phyloP scores from a whole-genome alignment of 371 early-diverging fungal species.

The Mucor irregularis region DNA sequence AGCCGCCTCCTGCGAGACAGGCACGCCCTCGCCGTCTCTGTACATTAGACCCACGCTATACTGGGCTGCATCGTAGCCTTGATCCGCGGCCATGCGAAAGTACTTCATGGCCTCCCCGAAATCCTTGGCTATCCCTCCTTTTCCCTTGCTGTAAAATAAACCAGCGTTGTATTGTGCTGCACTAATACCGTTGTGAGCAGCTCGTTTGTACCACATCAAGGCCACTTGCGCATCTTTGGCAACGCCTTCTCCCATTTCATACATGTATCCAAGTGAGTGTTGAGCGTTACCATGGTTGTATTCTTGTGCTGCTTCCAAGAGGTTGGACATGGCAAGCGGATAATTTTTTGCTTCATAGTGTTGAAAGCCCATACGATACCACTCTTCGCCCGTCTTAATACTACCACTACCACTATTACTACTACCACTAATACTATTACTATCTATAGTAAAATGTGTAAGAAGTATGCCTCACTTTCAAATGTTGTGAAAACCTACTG shows the following conservation, averaged over 20 bases:
- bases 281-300: slow-evolving; percentile 48
- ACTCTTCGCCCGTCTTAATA: too few relatives aligned
- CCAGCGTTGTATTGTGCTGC: slow-evolving; percentile 68
- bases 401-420: too few relatives aligned
- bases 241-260: slow-evolving; percentile 80
- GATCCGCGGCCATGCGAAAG: slow-evolving; percentile 66
- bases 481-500: too few relatives aligned
- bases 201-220: slow-evolving; percentile 63
- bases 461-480: too few relatives aligned
- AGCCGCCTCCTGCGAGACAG: slow-evolving; percentile 53
- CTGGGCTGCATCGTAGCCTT: slow-evolving; percentile 76
- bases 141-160: slow-evolving; percentile 74
- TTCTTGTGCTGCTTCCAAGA: too few relatives aligned
- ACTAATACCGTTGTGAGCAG: too few relatives aligned
- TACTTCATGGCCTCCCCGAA: slow-evolving; percentile 76
- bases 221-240: slow-evolving; percentile 51
- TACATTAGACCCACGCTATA: slow-evolving; percentile 86
- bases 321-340: too few relatives aligned
- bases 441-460: too few relatives aligned
- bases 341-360: too few relatives aligned
- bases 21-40: slow-evolving; percentile 71
- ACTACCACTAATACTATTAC: too few relatives aligned
- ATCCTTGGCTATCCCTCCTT: too few relatives aligned
- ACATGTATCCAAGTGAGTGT: slow-evolving; percentile 64
- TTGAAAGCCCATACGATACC: too few relatives aligned